Evolutionary conservation across 495 filamentous ascomycete species (phyloP).

Genomic region (Podospora bellae-mahoneyi): DNA sequence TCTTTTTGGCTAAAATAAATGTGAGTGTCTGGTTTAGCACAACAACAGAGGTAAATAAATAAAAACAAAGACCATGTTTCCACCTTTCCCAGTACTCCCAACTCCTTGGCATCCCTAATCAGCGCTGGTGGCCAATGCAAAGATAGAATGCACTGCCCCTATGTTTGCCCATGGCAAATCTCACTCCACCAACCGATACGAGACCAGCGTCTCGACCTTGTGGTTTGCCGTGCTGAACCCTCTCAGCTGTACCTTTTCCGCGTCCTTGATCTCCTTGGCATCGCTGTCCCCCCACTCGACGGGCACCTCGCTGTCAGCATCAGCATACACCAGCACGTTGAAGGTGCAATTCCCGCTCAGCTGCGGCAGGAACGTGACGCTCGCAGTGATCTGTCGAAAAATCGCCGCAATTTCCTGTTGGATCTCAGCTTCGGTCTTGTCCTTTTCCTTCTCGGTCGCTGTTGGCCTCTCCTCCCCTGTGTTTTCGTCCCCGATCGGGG

Average conservation of each 20-base stretch:
- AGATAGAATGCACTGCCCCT: background rate
- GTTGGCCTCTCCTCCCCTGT: background rate
- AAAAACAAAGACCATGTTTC: background rate
- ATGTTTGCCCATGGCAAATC: slow-evolving; percentile 20
- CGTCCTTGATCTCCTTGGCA: slow-evolving; percentile 94
- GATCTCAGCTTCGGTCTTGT: slow-evolving; percentile 88
- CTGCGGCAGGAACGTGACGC: slow-evolving; percentile 93
- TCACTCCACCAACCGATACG: slow-evolving; percentile 63
- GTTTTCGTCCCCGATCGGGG: slow-evolving; percentile 31
- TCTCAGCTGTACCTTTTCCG: slow-evolving; percentile 90
- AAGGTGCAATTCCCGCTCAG: slow-evolving; percentile 93
- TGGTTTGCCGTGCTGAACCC: slow-evolving; percentile 95
- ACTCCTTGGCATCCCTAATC: background rate
- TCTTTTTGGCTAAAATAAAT: background rate
- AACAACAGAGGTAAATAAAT: background rate
- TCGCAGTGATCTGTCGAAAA: slow-evolving; percentile 96
- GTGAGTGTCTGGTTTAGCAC: background rate
- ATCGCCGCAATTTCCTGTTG: slow-evolving; percentile 92
- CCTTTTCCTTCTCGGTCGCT: slow-evolving; percentile 24
- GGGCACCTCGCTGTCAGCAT: slow-evolving; percentile 93
- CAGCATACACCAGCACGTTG: slow-evolving; percentile 96
- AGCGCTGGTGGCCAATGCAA: background rate
- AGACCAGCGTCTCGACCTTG: slow-evolving; percentile 89
- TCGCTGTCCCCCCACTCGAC: slow-evolving; percentile 99
- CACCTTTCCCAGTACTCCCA: background rate